Evolutionary conservation across 768 basidiomycete species (phyloP).

Genomic region (Mrakia hoshinonis): DNA sequence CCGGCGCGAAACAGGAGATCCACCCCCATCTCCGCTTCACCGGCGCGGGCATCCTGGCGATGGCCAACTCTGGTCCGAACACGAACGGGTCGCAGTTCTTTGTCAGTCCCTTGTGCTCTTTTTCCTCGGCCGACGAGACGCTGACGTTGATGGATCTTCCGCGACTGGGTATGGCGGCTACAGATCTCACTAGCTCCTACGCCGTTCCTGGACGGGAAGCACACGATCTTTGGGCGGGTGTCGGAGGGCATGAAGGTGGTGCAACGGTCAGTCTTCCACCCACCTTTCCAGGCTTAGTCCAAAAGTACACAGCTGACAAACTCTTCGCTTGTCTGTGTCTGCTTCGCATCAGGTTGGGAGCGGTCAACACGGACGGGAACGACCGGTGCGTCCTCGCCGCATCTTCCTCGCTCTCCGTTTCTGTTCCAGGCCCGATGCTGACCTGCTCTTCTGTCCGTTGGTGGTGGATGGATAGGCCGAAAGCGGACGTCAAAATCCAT

Average conservation of each 20-base stretch:
- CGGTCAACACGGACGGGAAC: conserved; percentile 79
- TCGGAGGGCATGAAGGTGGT: conserved; percentile 84
- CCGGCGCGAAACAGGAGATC: no score
- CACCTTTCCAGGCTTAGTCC: not conserved
- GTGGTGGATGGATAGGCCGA: conserved; percentile 42
- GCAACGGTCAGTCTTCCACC: conserved; percentile 48
- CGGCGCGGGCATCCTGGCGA: conserved; percentile 85
- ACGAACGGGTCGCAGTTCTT: conserved; percentile 40
- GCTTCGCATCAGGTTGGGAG: conserved; percentile 50
- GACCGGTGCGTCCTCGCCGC: conserved; percentile 54
- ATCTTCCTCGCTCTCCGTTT: not conserved
- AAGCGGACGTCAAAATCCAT: conserved; percentile 84
- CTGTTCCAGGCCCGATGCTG: not conserved
- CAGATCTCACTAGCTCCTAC: conserved; percentile 40
- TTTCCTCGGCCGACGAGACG: no score
- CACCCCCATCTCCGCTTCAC: conserved; percentile 86
- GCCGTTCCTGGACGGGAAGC: conserved; percentile 43
- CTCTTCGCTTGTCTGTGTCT: not conserved
- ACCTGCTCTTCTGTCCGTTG: not conserved
- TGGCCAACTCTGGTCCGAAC: conserved; percentile 45
- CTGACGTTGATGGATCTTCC: not conserved
- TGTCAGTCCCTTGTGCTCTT: no score
- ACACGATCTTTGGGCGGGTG: conserved; percentile 64
- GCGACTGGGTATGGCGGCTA: not conserved
- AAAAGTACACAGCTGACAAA: no score